Conservation (phyloP, 306 rosid species). For the Hippophae rhamnoides region DNA sequence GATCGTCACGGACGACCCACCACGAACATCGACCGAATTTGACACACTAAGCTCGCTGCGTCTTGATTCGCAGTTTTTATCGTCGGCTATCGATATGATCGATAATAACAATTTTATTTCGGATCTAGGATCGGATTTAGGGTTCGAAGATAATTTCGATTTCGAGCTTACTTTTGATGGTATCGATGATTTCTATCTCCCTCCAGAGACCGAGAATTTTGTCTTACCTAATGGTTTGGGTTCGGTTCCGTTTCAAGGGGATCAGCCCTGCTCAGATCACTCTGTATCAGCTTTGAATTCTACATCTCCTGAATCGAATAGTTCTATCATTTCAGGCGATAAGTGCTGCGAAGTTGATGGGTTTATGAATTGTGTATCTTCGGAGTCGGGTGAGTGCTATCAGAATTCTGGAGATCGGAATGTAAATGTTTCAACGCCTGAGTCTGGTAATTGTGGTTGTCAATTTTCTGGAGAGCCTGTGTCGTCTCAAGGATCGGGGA, state of each 20-base stretch:
- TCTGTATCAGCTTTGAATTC: conserved; percentile 1
- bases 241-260: not conserved
- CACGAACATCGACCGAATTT: conserved; percentile 21
- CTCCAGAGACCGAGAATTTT: conserved; percentile 49
- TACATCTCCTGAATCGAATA: conserved; percentile 30
- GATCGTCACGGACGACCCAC: conserved; percentile 6
- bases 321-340: conserved; percentile 27
- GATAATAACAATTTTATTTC: conserved; percentile 19
- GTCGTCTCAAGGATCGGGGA: conserved; percentile 73
- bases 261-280: not conserved
- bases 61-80: conserved; percentile 42
- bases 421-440: conserved; percentile 20
- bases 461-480: conserved; percentile 39
- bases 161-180: conserved; percentile 70
- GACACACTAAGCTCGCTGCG: conserved; percentile 44
- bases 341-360: conserved; percentile 19
- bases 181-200: conserved; percentile 39
- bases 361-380: conserved; percentile 30
- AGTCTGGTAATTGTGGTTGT: conserved; percentile 23
- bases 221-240: conserved; percentile 35
- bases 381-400: conserved; percentile 28
- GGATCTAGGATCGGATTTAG: conserved; percentile 33
- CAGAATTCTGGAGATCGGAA: conserved; percentile 23
- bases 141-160: conserved; percentile 35
- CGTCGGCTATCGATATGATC: conserved; percentile 10